Evolutionary conservation across 148 eudicot genomes (phyloP).

Genomic region (Fagopyrum tataricum): DNA sequence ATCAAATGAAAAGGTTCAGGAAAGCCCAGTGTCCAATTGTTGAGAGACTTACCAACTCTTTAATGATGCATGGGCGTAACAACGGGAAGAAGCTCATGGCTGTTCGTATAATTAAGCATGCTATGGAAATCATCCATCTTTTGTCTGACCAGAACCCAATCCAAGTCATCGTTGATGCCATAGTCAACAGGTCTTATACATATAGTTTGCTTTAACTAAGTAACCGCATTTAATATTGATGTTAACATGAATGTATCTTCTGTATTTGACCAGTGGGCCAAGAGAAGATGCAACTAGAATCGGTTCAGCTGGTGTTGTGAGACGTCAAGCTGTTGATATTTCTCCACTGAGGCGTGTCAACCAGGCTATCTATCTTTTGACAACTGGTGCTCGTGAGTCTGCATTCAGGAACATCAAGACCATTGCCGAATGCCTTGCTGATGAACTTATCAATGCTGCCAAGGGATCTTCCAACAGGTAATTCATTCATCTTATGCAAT

Average conservation of each 20-base stretch:
- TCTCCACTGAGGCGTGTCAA: constrained; percentile 11
- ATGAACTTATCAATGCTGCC: constrained; percentile 11
- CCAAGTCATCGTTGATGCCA: constrained; percentile 13
- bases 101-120: constrained; percentile 12
- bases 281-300: constrained; percentile 15
- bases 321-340: constrained; percentile 13
- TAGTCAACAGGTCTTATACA: constrained; percentile 15
- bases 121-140: constrained; percentile 12
- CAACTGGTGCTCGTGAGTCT: constrained; percentile 10
- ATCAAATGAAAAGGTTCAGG: constrained; percentile 14
- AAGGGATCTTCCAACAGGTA: constrained; percentile 16
- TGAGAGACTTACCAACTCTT: constrained; percentile 12
- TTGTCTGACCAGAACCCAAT: constrained; percentile 10
- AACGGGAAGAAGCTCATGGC: constrained; percentile 15
- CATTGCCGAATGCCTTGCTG: no score
- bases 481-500: no score
- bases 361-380: constrained; percentile 14
- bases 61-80: constrained; percentile 11
- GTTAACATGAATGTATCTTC: neutral
- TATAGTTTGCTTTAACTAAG: neutral
- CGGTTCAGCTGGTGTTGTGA: constrained; percentile 14
- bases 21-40: constrained; percentile 11
- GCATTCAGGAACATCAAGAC: constrained; percentile 15
- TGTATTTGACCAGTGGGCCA: constrained; percentile 1
- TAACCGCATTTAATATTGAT: neutral